A percentile compares a stretch with the other conserved stretches of the same genome.
Conservation (phyloP, 1,284 basidiomycete genomes). For the Phylloboletellus chloephorus region DNA sequence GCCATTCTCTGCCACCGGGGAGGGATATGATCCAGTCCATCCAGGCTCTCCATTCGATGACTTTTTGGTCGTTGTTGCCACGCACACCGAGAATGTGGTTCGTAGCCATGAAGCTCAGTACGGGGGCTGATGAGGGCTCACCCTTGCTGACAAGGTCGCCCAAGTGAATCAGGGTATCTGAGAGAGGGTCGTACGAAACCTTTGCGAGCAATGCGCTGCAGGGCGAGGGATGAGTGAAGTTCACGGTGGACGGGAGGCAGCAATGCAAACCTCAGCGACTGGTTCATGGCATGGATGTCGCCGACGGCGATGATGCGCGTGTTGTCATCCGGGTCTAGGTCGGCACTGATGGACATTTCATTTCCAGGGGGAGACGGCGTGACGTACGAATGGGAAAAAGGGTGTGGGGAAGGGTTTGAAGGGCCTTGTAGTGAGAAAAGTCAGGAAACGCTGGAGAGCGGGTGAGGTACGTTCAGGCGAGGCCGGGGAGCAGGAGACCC, state of each 20-base stretch:
- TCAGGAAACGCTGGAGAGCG: slow-evolving; percentile 43
- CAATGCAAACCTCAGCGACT: slow-evolving; percentile 55
- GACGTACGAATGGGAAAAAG: slow-evolving; percentile 51
- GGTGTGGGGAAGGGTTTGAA: slow-evolving; percentile 39
- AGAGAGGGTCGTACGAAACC: slow-evolving; percentile 51
- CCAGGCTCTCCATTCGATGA: slow-evolving; percentile 85
- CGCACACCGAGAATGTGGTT: slow-evolving; percentile 70
- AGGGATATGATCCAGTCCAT: slow-evolving; percentile 56
- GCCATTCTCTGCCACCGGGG: slow-evolving; percentile 47
- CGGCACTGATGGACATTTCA: not conserved
- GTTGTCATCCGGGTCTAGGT: slow-evolving; percentile 41
- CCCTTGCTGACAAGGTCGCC: slow-evolving; percentile 77
- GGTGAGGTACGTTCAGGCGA: slow-evolving; percentile 2
- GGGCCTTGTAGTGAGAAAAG: slow-evolving; percentile 45
- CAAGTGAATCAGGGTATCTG: slow-evolving; percentile 70
- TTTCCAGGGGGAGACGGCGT: not conserved
- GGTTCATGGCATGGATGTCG: slow-evolving; percentile 79
- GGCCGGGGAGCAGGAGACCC: not conserved
- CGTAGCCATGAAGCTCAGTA: slow-evolving; percentile 59
- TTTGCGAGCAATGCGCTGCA: slow-evolving; percentile 57
- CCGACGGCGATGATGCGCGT: slow-evolving; percentile 69
- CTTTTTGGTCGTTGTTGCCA: slow-evolving; percentile 87
- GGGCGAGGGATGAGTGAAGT: not conserved
- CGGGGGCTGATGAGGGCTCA: slow-evolving; percentile 52
- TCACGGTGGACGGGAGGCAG: not conserved